Evolutionary conservation across 2,329 filamentous ascomycete species (phyloP).

Genomic region (Botrytis elliptica): DNA sequence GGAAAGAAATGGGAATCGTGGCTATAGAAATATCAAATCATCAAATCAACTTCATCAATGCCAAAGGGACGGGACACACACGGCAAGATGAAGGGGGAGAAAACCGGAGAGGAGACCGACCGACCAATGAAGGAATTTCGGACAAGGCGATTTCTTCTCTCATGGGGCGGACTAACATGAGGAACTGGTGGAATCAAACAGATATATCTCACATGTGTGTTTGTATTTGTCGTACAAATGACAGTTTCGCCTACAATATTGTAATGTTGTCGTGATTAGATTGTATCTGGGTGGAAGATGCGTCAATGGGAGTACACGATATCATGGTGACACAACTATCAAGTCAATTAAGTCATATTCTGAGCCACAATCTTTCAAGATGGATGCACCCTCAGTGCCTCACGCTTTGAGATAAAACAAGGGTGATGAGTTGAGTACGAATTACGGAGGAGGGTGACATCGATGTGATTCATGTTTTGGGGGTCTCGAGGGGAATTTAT

Average conservation of each 20-base stretch:
- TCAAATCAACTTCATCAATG: background rate
- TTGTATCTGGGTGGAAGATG: background rate
- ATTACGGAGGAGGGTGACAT: background rate
- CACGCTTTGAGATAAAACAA: background rate
- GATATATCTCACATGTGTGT: background rate
- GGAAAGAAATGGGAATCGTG: background rate
- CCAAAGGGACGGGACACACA: too few species aligned
- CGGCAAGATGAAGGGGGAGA: background rate
- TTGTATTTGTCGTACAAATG: background rate
- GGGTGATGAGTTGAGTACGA: background rate
- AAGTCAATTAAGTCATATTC: background rate
- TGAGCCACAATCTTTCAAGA: background rate
- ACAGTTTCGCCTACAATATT: background rate
- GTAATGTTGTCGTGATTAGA: background rate
- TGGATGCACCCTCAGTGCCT: background rate
- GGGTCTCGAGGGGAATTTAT: background rate
- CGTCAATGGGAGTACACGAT: background rate
- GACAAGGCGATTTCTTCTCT: background rate
- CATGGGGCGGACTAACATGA: background rate
- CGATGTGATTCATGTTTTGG: background rate
- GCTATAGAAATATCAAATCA: background rate
- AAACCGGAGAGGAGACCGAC: background rate
- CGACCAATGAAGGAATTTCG: background rate
- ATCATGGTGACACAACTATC: background rate
- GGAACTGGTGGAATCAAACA: background rate